phyloP scores from a whole-genome alignment of 2,329 filamentous ascomycete species.

The Dryadomyces quercus-mongolicae region DNA sequence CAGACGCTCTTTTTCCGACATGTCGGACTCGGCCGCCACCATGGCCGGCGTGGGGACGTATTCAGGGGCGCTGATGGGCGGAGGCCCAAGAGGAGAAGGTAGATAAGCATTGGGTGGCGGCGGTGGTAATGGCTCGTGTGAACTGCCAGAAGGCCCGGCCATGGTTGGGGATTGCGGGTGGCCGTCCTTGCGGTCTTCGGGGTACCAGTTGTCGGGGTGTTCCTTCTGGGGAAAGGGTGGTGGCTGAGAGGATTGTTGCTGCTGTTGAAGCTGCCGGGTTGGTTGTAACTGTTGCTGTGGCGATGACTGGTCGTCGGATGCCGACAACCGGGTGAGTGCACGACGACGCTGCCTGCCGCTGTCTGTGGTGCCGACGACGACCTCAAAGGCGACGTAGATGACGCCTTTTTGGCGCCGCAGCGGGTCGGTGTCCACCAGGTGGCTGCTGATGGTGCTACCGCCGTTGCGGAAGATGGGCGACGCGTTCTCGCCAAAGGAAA shows the following conservation, averaged over 20 bases:
- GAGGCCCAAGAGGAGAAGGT: constrained; percentile 17
- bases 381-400: constrained; percentile 75
- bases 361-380: constrained; percentile 77
- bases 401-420: constrained; percentile 84
- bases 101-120: not conserved
- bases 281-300: constrained; percentile 10
- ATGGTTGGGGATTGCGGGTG: constrained; percentile 2
- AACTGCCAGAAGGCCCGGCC: not conserved
- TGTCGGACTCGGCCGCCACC: constrained; percentile 37
- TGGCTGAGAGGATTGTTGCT: constrained; percentile 9
- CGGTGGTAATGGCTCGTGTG: not conserved
- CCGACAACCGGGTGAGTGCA: not conserved
- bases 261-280: constrained; percentile 7
- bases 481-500: not conserved
- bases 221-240: not conserved
- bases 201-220: constrained; percentile 5
- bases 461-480: constrained; percentile 4
- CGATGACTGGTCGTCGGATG: constrained; percentile 8
- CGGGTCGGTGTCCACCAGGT: constrained; percentile 75
- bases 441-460: constrained; percentile 16
- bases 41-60: constrained; percentile 50
- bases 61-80: constrained; percentile 17
- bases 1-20: constrained; percentile 74
- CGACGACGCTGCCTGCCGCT: constrained; percentile 43
- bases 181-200: constrained; percentile 12